These are phyloP conservation scores for Vitis amurensis DNA, from an alignment of 164 flowering plant species.

Conservation along the genomic window DNA sequence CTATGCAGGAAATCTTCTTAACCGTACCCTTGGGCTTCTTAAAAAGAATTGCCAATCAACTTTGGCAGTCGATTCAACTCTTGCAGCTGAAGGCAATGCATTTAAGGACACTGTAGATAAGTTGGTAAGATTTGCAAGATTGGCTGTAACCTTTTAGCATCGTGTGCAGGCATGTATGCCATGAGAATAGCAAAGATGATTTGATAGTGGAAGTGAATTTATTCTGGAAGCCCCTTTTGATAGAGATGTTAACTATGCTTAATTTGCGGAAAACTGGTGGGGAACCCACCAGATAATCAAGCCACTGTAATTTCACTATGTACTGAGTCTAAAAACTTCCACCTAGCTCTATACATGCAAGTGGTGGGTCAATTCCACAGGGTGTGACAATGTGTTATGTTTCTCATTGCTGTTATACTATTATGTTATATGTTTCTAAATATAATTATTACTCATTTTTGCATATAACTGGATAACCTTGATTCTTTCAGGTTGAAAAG, in stretches of 20 bases:
- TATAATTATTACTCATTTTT: background rate
- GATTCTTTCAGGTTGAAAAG: conserved; percentile 57
- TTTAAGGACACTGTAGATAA: conserved; percentile 70
- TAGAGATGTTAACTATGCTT: no score
- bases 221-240: no score
- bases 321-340: no score
- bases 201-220: no score
- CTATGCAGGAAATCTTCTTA: conserved; percentile 92
- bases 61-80: conserved; percentile 68
- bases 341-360: no score
- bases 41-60: conserved; percentile 88
- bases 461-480: background rate
- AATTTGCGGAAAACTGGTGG: no score
- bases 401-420: no score
- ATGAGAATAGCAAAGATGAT: background rate
- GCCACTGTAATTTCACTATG: no score
- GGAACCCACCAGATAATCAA: no score
- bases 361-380: no score
- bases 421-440: no score
- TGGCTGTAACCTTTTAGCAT: background rate
- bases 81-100: conserved; percentile 74
- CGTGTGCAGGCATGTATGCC: background rate
- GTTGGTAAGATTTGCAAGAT: conserved; percentile 51
- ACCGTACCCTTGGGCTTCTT: conserved; percentile 94
- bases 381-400: no score